These are phyloP conservation scores for Bruguiera hainesii DNA, from an alignment of 441 rosid genomes.

Conservation along the genomic window DNA sequence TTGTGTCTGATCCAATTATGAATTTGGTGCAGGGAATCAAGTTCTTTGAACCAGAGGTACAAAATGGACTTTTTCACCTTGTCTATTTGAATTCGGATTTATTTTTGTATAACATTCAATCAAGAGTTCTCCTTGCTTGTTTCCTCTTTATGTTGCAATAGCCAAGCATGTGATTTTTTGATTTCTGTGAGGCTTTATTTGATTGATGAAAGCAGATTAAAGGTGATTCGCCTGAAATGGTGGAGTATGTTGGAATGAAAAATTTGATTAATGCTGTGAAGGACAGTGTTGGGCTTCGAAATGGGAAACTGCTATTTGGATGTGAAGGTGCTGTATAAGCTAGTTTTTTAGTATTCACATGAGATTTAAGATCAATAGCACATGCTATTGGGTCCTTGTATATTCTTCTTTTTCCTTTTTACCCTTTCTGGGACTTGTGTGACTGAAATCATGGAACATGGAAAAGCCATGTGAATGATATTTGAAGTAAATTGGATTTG, in stretches of 20 bases:
- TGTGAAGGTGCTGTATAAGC: constrained; percentile 45
- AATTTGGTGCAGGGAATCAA: constrained; percentile 68
- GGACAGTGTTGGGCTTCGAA: constrained; percentile 59
- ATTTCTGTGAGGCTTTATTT: constrained; percentile 6
- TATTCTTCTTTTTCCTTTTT: not conserved
- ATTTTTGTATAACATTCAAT: constrained; percentile 9
- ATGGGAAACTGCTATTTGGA: constrained; percentile 77
- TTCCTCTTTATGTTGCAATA: constrained; percentile 1
- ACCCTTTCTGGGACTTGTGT: not conserved
- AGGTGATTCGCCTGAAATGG: constrained; percentile 93
- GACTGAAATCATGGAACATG: too few relatives aligned
- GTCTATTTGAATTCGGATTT: constrained; percentile 16
- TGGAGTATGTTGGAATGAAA: constrained; percentile 77
- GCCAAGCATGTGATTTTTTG: not conserved
- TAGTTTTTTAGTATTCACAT: not conserved
- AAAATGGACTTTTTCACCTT: constrained; percentile 13
- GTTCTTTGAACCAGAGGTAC: constrained; percentile 97
- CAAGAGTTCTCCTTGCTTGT: constrained; percentile 9
- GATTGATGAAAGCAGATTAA: constrained; percentile 56
- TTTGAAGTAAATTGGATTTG: too few relatives aligned
- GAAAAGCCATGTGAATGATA: too few relatives aligned
- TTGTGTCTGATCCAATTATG: constrained; percentile 21
- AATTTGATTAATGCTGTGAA: constrained; percentile 74
- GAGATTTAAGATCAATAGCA: not conserved
- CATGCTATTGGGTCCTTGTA: not conserved